phyloP scores from a whole-genome alignment of 2,329 filamentous ascomycete genomes.

The Graphilbum fragrans region DNA sequence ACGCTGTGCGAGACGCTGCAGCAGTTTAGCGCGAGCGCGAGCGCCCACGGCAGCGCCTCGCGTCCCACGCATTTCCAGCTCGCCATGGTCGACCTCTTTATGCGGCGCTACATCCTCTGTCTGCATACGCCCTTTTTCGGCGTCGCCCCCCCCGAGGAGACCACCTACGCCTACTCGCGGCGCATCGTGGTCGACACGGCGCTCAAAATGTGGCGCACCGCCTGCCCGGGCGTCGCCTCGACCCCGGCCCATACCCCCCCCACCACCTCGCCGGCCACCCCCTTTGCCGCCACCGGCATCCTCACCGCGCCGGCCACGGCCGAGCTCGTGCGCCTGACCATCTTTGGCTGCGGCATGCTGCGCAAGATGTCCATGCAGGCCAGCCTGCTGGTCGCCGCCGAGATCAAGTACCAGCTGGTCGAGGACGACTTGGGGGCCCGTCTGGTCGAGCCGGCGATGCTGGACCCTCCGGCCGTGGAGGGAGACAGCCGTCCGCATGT shows the following conservation, averaged over 20 bases:
- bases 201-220: constrained; percentile 16
- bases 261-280: constrained; percentile 9
- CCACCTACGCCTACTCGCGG: constrained; percentile 39
- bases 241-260: no score
- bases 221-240: constrained; percentile 8
- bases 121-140: constrained; percentile 39
- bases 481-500: not conserved
- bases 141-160: constrained; percentile 25
- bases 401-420: constrained; percentile 30
- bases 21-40: constrained; percentile 12
- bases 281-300: constrained; percentile 4
- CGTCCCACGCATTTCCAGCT: constrained; percentile 23
- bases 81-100: constrained; percentile 25
- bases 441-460: not conserved
- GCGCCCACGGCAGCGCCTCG: not conserved
- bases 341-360: constrained; percentile 27
- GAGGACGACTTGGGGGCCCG: constrained; percentile 18
- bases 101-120: constrained; percentile 34
- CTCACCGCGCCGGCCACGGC: not conserved
- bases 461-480: no score
- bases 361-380: constrained; percentile 25
- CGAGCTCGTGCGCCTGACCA: constrained; percentile 24
- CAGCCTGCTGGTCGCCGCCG: constrained; percentile 28
- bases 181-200: constrained; percentile 31
- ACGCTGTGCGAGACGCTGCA: constrained; percentile 19